These are phyloP conservation scores for Porphyridium purpureum DNA, from an alignment of 23 red algal species.

Conservation along the genomic window DNA sequence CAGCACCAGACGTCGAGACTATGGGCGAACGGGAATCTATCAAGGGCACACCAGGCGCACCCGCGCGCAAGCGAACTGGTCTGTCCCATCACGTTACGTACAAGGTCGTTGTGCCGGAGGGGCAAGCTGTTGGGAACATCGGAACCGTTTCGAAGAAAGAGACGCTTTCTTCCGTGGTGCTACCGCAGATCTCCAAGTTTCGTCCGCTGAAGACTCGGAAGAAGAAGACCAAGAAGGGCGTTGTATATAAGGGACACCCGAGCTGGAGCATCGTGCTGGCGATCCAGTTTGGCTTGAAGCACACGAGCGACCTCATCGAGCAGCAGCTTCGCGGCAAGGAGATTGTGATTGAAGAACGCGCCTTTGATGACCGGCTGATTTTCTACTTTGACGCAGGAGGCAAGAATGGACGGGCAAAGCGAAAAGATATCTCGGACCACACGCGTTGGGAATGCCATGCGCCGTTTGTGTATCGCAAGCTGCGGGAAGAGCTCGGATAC, in stretches of 20 bases:
- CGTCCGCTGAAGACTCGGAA: not conserved
- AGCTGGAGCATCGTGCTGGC: conserved; percentile 64
- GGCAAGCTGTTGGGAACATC: too few species aligned
- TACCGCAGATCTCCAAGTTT: not conserved
- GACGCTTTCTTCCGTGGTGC: too few species aligned
- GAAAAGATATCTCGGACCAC: conserved; percentile 17
- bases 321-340: conserved; percentile 13
- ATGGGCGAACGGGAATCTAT: too few species aligned
- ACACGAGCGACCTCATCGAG: conserved; percentile 36
- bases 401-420: not conserved
- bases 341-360: conserved; percentile 19
- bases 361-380: conserved; percentile 30
- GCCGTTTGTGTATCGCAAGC: conserved; percentile 40
- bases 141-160: too few species aligned
- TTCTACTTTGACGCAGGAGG: conserved; percentile 53
- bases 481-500: conserved; percentile 48
- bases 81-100: too few species aligned
- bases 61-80: too few species aligned
- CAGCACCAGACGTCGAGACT: too few species aligned
- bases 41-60: too few species aligned
- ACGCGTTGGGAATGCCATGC: conserved; percentile 52
- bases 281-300: conserved; percentile 55
- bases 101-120: too few species aligned
- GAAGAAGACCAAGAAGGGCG: conserved; percentile 47
- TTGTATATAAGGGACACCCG: conserved; percentile 49